These are phyloP conservation scores for Globisporangium heterothallicum DNA, from an alignment of 352 stramenopile genomes.

Conservation along the genomic window DNA sequence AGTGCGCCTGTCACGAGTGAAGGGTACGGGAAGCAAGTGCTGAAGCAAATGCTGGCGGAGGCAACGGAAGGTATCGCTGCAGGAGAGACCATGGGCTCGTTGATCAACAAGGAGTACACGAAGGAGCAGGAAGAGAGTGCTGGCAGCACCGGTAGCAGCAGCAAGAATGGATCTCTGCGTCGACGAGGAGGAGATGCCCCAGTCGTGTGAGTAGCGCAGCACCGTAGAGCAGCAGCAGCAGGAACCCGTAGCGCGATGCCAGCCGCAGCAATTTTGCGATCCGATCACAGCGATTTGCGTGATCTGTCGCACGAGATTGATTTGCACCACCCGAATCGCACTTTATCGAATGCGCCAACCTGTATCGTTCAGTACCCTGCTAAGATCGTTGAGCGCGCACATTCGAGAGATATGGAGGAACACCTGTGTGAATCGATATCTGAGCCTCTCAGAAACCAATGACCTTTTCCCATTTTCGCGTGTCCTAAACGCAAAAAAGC, in stretches of 20 bases:
- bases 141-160: not conserved
- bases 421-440: not conserved
- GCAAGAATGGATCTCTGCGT: constrained; percentile 28
- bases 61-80: constrained; percentile 44
- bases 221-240: not conserved
- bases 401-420: not conserved
- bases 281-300: not conserved
- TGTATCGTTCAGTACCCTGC: not conserved
- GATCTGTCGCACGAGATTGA: too few species aligned
- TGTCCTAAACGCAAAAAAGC: not conserved
- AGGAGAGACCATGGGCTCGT: constrained; percentile 73
- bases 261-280: not conserved
- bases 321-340: constrained; percentile 9
- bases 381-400: not conserved
- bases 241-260: not conserved
- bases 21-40: constrained; percentile 62
- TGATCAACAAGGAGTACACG: constrained; percentile 64
- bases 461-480: not conserved
- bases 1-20: constrained; percentile 69
- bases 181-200: constrained; percentile 21
- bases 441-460: not conserved
- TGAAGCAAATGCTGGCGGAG: constrained; percentile 66
- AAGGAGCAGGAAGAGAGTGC: constrained; percentile 39
- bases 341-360: not conserved
- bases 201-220: not conserved